Evolutionary conservation across 805 yeast genomes (phyloP).

Genomic region (Monosporozyma servazzii): DNA sequence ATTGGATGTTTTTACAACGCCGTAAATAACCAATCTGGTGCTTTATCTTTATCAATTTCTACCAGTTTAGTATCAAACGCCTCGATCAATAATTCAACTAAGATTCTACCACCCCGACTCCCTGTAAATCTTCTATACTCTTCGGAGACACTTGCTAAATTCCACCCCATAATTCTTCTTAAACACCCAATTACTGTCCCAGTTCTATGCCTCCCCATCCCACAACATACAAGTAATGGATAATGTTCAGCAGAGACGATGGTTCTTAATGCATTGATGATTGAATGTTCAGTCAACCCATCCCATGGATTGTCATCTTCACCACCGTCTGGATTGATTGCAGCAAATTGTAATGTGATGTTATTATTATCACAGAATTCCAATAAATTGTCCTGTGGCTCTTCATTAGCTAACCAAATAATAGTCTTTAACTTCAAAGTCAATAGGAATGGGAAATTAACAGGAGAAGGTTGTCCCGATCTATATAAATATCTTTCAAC

Average conservation of each 20-base stretch:
- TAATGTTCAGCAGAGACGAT: slow-evolving; percentile 65
- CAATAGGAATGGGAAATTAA: slow-evolving; percentile 77
- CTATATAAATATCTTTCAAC: slow-evolving; percentile 82
- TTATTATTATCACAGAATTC: slow-evolving; percentile 68
- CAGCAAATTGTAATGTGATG: slow-evolving; percentile 74
- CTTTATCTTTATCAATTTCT: slow-evolving; percentile 21
- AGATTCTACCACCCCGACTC: slow-evolving; percentile 79
- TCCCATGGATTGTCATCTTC: slow-evolving; percentile 86
- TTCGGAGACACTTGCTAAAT: slow-evolving; percentile 82
- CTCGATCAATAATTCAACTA: slow-evolving; percentile 85
- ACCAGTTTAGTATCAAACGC: slow-evolving; percentile 29
- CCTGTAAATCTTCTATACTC: slow-evolving; percentile 94
- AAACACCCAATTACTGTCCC: slow-evolving; percentile 95
- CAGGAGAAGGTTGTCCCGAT: slow-evolving; percentile 91
- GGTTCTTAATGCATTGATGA: slow-evolving; percentile 67
- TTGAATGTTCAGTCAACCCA: slow-evolving; percentile 75
- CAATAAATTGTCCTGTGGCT: slow-evolving; percentile 80
- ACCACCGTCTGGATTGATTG: slow-evolving; percentile 69
- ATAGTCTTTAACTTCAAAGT: slow-evolving; percentile 69
- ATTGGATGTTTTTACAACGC: too few relatives aligned
- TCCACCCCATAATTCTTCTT: slow-evolving; percentile 94
- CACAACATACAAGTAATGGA: slow-evolving; percentile 88
- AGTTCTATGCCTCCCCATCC: slow-evolving; percentile 97
- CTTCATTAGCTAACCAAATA: slow-evolving; percentile 92
- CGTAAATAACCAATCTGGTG: slow-evolving; percentile 28